phyloP scores from a whole-genome alignment of 176 grass and related monocot species.

The Oryza meyeriana region DNA sequence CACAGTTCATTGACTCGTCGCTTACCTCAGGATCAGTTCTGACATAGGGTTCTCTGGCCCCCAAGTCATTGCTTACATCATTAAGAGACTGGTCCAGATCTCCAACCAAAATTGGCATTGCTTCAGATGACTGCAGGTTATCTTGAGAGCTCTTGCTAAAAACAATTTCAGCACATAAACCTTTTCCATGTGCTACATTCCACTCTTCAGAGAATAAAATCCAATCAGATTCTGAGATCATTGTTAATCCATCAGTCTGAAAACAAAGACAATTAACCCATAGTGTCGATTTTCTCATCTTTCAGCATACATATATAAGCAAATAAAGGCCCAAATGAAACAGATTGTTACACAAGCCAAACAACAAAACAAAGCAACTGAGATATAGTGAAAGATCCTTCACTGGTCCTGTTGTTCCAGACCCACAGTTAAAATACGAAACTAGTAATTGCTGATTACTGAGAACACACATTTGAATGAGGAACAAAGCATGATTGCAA shows the following conservation, averaged over 20 bases:
- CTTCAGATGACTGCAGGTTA: constrained; percentile 42
- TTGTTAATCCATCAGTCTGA: constrained; percentile 81
- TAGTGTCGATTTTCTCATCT: constrained; percentile 17
- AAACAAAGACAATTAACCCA: constrained; percentile 33
- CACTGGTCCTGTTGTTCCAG: not conserved
- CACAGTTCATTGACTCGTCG: constrained; percentile 1
- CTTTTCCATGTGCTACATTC: constrained; percentile 62
- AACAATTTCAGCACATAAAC: constrained; percentile 80
- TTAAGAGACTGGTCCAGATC: constrained; percentile 32
- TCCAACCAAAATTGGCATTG: constrained; percentile 26
- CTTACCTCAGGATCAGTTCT: constrained; percentile 73
- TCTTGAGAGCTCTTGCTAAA: constrained; percentile 45
- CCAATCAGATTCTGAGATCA: constrained; percentile 80
- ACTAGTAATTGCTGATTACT: not conserved
- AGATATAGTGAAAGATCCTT: not conserved
- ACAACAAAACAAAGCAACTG: not conserved
- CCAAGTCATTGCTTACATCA: constrained; percentile 50
- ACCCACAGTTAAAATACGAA: not conserved
- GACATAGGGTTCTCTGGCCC: constrained; percentile 41
- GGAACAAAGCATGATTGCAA: not conserved
- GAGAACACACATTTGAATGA: not conserved
- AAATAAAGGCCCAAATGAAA: constrained; percentile 15
- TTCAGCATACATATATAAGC: not conserved
- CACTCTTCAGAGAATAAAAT: constrained; percentile 86
- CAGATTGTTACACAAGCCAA: not conserved